These are phyloP conservation scores for Hippophae gyantsensis DNA, from an alignment of 306 rosid species.

Conservation along the genomic window DNA sequence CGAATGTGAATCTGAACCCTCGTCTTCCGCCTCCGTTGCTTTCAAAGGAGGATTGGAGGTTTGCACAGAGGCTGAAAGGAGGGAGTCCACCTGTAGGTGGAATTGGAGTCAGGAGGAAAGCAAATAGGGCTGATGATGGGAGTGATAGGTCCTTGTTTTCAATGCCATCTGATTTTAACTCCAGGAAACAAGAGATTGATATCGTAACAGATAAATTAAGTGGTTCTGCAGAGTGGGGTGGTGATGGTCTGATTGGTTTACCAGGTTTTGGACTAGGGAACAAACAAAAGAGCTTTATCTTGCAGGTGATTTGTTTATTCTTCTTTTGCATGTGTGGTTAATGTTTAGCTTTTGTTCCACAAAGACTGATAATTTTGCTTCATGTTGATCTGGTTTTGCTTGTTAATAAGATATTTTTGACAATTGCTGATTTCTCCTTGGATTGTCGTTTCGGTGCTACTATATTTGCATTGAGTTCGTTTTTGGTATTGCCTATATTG, in stretches of 20 bases:
- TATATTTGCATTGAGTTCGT: neutral
- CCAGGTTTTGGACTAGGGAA: constrained; percentile 71
- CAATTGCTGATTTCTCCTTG: neutral
- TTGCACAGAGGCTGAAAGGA: constrained; percentile 57
- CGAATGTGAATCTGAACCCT: constrained; percentile 78
- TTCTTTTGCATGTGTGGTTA: constrained; percentile 8
- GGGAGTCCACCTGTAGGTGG: constrained; percentile 63
- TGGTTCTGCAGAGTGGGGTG: constrained; percentile 73
- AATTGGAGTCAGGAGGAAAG: constrained; percentile 69
- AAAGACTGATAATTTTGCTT: neutral
- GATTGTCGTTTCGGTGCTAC: neutral
- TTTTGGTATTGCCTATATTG: neutral
- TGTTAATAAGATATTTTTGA: neutral
- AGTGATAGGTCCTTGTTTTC: constrained; percentile 48
- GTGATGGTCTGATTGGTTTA: constrained; percentile 76
- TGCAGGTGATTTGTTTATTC: constrained; percentile 52
- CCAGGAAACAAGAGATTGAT: constrained; percentile 49
- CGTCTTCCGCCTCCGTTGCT: constrained; percentile 78
- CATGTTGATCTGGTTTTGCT: neutral
- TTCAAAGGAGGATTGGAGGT: constrained; percentile 90
- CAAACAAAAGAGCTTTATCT: constrained; percentile 80
- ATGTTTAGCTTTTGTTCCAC: neutral
- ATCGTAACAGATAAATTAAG: constrained; percentile 41
- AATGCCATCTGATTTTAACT: constrained; percentile 67
- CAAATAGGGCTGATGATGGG: constrained; percentile 40